A percentile compares a stretch with the other conserved stretches of the same genome.
Conservation (phyloP, 2,329 filamentous ascomycete genomes). For the Xenoacremonium recifei region DNA sequence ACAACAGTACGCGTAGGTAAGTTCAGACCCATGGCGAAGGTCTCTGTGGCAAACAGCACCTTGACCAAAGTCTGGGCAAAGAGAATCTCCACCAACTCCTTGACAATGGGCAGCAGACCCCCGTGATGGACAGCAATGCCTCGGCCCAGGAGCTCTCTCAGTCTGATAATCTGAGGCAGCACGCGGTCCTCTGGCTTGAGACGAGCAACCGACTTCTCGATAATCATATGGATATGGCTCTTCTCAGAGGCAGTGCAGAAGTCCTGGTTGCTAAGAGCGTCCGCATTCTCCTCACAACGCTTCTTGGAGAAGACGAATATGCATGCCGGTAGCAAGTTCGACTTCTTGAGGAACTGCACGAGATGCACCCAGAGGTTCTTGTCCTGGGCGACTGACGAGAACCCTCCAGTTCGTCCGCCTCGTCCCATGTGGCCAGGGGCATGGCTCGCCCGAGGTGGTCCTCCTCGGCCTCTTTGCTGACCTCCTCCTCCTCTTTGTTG, state of each 20-base stretch:
- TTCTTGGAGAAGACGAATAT: conserved; percentile 99
- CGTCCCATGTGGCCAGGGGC: conserved; percentile 84
- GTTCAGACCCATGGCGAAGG: conserved; percentile 97
- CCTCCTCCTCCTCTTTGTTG: conserved; percentile 44
- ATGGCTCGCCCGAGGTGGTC: conserved; percentile 58
- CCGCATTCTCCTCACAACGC: conserved; percentile 93
- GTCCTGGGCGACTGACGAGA: conserved; percentile 89
- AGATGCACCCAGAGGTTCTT: conserved; percentile 96
- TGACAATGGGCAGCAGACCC: conserved; percentile 91
- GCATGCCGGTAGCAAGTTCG: conserved; percentile 83
- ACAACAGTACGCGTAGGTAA: conserved; percentile 94
- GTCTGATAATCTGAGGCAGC: conserved; percentile 86
- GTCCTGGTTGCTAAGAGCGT: conserved; percentile 91
- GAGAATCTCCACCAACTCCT: conserved; percentile 94
- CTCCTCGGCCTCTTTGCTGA: conserved; percentile 52
- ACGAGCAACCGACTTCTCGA: conserved; percentile 90
- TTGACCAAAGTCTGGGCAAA: conserved; percentile 96
- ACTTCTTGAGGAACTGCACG: conserved; percentile 85
- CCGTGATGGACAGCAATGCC: conserved; percentile 97
- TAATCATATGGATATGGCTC: conserved; percentile 95
- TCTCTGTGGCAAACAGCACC: conserved; percentile 95
- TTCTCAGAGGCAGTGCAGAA: conserved; percentile 93
- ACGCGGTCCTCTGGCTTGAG: conserved; percentile 86
- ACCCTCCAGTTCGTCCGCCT: conserved; percentile 78
- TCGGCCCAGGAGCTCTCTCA: conserved; percentile 80